Conservation (phyloP, 31 red algal species). For the Porphyra umbilicalis region DNA sequence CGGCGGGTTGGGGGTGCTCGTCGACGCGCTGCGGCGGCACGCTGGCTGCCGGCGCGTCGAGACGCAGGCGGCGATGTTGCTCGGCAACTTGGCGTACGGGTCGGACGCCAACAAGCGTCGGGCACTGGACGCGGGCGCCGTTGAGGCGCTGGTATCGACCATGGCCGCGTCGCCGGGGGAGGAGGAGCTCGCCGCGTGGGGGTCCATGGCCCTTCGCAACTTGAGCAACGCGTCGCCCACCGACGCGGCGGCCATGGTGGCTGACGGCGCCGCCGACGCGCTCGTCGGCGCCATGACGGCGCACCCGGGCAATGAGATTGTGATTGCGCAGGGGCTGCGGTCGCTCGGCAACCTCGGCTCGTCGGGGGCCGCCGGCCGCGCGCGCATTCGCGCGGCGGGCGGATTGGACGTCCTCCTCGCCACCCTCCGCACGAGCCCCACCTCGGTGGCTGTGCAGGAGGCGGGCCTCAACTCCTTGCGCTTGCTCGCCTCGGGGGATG, state of each 20-base stretch:
- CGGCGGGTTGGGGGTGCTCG: constrained; percentile 1
- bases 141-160: constrained; percentile 40
- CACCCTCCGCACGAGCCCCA: constrained; percentile 19
- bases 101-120: constrained; percentile 38
- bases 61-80: constrained; percentile 49
- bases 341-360: constrained; percentile 48
- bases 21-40: constrained; percentile 51
- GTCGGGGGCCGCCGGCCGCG: constrained; percentile 30
- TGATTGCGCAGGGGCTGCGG: constrained; percentile 44
- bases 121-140: constrained; percentile 29
- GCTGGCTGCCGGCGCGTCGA: constrained; percentile 42
- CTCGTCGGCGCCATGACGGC: constrained; percentile 37
- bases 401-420: constrained; percentile 37
- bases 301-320: constrained; percentile 27
- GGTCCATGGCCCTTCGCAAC: constrained; percentile 69
- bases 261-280: constrained; percentile 48
- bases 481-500: constrained; percentile 28
- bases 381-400: constrained; percentile 44
- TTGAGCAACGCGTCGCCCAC: constrained; percentile 32
- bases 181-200: constrained; percentile 68
- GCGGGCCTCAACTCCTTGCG: constrained; percentile 30
- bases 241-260: constrained; percentile 13
- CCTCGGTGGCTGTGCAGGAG: constrained; percentile 23
- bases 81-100: constrained; percentile 62
- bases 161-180: constrained; percentile 28